Evolutionary conservation across 768 basidiomycete genomes (phyloP).

Genomic region (Pluteus cervinus): DNA sequence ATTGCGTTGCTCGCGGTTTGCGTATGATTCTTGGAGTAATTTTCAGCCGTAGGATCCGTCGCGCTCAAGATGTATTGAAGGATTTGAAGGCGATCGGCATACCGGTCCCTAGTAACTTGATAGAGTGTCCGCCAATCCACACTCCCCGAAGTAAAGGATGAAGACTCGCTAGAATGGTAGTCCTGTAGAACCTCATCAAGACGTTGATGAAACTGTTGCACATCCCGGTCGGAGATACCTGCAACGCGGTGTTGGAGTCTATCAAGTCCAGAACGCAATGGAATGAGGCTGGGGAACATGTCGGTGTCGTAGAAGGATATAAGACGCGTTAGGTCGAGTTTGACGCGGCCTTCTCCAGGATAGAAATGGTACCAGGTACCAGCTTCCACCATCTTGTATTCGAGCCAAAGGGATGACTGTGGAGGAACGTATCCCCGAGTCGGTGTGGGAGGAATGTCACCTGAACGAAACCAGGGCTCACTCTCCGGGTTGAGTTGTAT

Average conservation of each 20-base stretch:
- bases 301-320: slow-evolving; percentile 38
- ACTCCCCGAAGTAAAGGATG: slow-evolving; percentile 15
- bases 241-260: slow-evolving; percentile 29
- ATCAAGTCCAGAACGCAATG: slow-evolving; percentile 19
- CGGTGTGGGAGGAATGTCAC: slow-evolving; percentile 1
- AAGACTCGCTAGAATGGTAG: slow-evolving; percentile 7
- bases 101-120: slow-evolving; percentile 33
- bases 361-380: slow-evolving; percentile 16
- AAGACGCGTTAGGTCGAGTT: slow-evolving; percentile 32
- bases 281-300: slow-evolving; percentile 30
- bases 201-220: slow-evolving; percentile 12
- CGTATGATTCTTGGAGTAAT: slow-evolving; percentile 2
- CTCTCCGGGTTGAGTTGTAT: slow-evolving; percentile 25
- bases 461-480: no score
- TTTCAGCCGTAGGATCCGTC: slow-evolving; percentile 8
- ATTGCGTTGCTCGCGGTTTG: slow-evolving; percentile 17
- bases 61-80: slow-evolving; percentile 28
- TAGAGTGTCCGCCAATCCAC: slow-evolving; percentile 37
- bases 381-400: background rate
- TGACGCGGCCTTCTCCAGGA: slow-evolving; percentile 39
- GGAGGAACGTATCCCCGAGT: no score
- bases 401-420: no score
- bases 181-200: slow-evolving; percentile 21
- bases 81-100: slow-evolving; percentile 34
- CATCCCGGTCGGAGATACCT: slow-evolving; percentile 24